These are phyloP conservation scores for Hanseniaspora pseudoguilliermondii DNA, from an alignment of 805 yeast species.

Conservation along the genomic window DNA sequence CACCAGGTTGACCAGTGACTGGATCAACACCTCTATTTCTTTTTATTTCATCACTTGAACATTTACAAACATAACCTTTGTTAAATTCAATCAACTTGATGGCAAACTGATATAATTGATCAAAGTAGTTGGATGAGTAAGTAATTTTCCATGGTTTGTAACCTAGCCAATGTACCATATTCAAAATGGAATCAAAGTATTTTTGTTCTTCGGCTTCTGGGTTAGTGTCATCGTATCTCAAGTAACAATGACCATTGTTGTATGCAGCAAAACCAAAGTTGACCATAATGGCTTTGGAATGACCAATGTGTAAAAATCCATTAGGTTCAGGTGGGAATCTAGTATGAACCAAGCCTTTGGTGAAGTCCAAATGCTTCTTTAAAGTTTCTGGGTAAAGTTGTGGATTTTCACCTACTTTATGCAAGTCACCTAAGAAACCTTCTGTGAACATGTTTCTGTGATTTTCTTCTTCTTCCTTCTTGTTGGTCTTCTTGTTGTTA, in stretches of 20 bases:
- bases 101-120: constrained; percentile 75
- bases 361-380: constrained; percentile 63
- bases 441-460: constrained; percentile 76
- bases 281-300: constrained; percentile 93
- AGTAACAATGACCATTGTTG: constrained; percentile 75
- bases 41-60: constrained; percentile 83
- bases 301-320: constrained; percentile 98
- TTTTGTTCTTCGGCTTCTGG: constrained; percentile 97
- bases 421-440: constrained; percentile 91
- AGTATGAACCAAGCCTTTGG: constrained; percentile 75
- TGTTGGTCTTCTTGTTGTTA: constrained; percentile 14
- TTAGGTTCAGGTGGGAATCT: constrained; percentile 98
- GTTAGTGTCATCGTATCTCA: constrained; percentile 93
- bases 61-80: constrained; percentile 83
- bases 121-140: constrained; percentile 91
- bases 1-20: constrained; percentile 81
- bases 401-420: constrained; percentile 89
- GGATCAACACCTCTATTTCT: constrained; percentile 79
- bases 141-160: constrained; percentile 89
- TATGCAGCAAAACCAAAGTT: constrained; percentile 93
- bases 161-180: constrained; percentile 88
- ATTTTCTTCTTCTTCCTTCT: constrained; percentile 14
- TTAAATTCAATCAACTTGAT: constrained; percentile 61
- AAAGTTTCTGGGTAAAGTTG: constrained; percentile 79
- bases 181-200: constrained; percentile 70